A percentile compares a stretch with the other conserved stretches of the same genome.
phyloP scores from a whole-genome alignment of 2,329 filamentous ascomycete genomes.

The Apiospora saccharicola region DNA sequence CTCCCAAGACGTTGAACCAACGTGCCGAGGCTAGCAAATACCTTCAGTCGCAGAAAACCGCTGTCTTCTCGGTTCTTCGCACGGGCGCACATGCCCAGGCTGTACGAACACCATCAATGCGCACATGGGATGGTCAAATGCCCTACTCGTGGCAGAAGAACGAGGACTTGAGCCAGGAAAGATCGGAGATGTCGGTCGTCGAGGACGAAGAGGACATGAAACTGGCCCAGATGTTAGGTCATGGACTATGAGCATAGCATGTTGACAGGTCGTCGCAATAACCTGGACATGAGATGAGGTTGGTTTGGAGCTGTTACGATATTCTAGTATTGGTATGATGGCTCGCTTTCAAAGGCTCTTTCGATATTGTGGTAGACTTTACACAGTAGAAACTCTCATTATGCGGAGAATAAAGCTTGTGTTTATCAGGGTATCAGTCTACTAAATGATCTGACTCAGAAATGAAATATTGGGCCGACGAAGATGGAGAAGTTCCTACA shows the following conservation, averaged over 20 bases:
- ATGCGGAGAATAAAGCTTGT: background rate
- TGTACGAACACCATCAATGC: background rate
- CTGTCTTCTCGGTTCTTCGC: background rate
- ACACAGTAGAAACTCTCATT: slow-evolving; percentile 18
- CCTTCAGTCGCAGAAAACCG: background rate
- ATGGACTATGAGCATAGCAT: background rate
- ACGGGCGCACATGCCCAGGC: background rate
- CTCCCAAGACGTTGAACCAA: background rate
- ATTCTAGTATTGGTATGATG: background rate
- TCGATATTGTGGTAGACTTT: slow-evolving; percentile 18
- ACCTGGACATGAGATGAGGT: background rate
- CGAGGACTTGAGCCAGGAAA: background rate
- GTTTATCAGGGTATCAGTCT: background rate
- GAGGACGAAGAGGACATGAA: slow-evolving; percentile 20
- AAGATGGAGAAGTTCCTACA: too few species aligned
- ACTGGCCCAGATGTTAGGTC: background rate
- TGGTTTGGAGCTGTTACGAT: background rate
- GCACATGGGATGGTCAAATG: background rate
- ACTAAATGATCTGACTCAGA: too few species aligned
- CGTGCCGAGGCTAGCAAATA: background rate
- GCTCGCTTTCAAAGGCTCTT: background rate
- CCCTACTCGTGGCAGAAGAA: background rate
- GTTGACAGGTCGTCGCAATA: background rate
- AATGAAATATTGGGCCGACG: too few species aligned
- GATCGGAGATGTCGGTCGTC: background rate